Base-by-base conservation (phyloP, 1,139 yeast species). In the Blastobotrys ciferrii region DNA sequence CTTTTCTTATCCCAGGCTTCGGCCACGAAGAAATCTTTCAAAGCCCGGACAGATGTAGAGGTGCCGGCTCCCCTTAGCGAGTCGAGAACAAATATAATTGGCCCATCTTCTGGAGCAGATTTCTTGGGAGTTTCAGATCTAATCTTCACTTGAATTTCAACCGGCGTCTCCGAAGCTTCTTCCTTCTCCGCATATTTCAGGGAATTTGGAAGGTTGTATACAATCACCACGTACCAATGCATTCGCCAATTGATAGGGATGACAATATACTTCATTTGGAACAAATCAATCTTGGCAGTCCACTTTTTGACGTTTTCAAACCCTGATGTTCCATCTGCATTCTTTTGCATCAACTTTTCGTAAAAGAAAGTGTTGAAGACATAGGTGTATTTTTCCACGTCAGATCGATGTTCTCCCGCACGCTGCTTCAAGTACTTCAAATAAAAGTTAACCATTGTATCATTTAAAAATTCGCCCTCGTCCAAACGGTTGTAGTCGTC, bases 321-420 rank as follows among this genome's bases (percentile, higher is more conserved):
- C 51, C 77, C 78, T 49, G 75, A 51, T 3, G 14, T 36, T 3
- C 40, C 40, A 19, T 36, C 28, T 9, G 40, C 40, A 31, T 52
- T 57, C 45, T 45, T 63, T 42, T 52, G 71, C 53, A 53, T 72
- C 40, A 89, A 70, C 60, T 82, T 83, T 1, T 86, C 78, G 68
- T 78, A 92, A 65, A 94, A 91, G 63, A 87, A 94, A 0, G 97
- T 85, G 60, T 88, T 87, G 65, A 92, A 80, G 1, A 89, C 75
- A 61, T 82, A 79, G 1, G 84, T 76, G n/a, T 70, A 65, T 15
- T 19, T 36, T 12, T 35, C 50, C 31, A 31, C 37, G 20, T 43
- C 23, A 7, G 19, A 12, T 43, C 36, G 19, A 48, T 30, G 42
- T 50, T 48, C 47, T 15, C 19, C 49, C 20, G 40, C 40, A 7